Evolutionary conservation across 2,329 filamentous ascomycete genomes (phyloP), one percentile per base, ranked within the genome.

Genomic region (Fusarium sp.): DNA sequence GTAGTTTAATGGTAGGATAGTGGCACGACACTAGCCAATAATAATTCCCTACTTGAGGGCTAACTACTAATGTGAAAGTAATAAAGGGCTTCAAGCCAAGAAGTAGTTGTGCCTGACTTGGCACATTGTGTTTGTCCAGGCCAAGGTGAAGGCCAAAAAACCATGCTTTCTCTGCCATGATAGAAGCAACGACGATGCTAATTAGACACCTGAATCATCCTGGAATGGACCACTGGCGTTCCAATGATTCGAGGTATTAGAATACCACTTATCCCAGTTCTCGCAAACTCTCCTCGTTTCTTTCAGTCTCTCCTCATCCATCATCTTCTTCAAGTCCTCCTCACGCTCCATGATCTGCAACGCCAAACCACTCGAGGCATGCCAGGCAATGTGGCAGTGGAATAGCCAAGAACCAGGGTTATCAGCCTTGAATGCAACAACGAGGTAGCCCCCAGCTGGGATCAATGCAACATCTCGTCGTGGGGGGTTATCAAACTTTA

Each of bases 191-290:
- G 42, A 4, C 8, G 7, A 24, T 17, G 29, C 20, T 31, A 17
- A 57, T 57, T 22, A 57, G 20, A 57, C 35, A 38, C 53, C 53
- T 20, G 53, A 57, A 57, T 57, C 53, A 57, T 57, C 53, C 22
- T 57, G 53, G 33, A 57, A 57, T 27, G 35, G 22, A 9, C 33
- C 53, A n/a, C 14, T 57, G 33, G 33, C 53, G 4, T 57, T 57
- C 33, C 35, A 57, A 10, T 27, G 53, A 10, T 57, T 57, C 6
- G 10, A 6, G 5, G 14, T 24, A 22, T 57, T 9, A 10, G 35
- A 40, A 49, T 44, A 71, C 70, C 71, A 73, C 3, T 51, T 17
- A 27, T 71, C 65, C 71, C 71, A 73, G 6, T 59, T 70, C 16
- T 22, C 31, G 1, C 71, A 73, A 6, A 68, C 67, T n/a, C 67